Conservation (phyloP, 1,139 yeast species). For the Candida mesenterica region DNA sequence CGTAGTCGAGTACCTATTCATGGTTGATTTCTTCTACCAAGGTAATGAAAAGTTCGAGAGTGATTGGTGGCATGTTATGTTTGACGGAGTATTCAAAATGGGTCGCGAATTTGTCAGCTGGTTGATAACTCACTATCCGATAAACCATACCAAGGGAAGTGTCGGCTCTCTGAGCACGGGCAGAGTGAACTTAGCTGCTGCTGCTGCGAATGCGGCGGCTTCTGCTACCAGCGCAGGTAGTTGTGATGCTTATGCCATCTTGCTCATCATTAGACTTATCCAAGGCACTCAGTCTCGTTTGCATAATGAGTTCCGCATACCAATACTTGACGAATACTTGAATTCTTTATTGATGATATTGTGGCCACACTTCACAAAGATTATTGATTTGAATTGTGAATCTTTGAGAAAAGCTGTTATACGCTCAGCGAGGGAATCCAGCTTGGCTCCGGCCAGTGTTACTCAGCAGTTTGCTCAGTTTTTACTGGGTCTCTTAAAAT, state of each 20-base stretch:
- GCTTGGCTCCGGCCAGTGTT: constrained; percentile 55
- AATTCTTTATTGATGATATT: constrained; percentile 62
- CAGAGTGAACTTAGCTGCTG: constrained; percentile 12
- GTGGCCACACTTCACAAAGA: constrained; percentile 84
- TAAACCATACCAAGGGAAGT: constrained; percentile 15
- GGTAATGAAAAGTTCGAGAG: constrained; percentile 42
- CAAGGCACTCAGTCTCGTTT: constrained; percentile 64
- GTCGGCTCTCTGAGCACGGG: constrained; percentile 9
- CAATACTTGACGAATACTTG: constrained; percentile 72
- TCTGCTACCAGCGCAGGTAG: constrained; percentile 27
- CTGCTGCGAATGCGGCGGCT: constrained; percentile 20
- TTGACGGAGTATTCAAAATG: constrained; percentile 50
- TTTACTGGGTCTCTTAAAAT: constrained; percentile 66
- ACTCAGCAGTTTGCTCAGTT: constrained; percentile 82
- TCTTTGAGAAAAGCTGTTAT: constrained; percentile 49
- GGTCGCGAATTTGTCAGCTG: constrained; percentile 41
- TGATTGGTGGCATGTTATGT: constrained; percentile 52
- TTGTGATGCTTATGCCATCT: constrained; percentile 74
- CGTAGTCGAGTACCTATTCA: constrained; percentile 72
- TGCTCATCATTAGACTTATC: constrained; percentile 72
- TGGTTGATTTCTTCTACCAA: constrained; percentile 66
- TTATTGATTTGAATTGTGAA: constrained; percentile 76
- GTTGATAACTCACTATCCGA: constrained; percentile 34
- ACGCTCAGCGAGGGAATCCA: constrained; percentile 27
- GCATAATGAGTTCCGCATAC: constrained; percentile 63